A percentile compares a stretch with the other conserved stretches of the same genome.
These are phyloP conservation scores for Aspergillus taichungensis DNA, from an alignment of 495 filamentous ascomycete genomes.

Conservation along the genomic window DNA sequence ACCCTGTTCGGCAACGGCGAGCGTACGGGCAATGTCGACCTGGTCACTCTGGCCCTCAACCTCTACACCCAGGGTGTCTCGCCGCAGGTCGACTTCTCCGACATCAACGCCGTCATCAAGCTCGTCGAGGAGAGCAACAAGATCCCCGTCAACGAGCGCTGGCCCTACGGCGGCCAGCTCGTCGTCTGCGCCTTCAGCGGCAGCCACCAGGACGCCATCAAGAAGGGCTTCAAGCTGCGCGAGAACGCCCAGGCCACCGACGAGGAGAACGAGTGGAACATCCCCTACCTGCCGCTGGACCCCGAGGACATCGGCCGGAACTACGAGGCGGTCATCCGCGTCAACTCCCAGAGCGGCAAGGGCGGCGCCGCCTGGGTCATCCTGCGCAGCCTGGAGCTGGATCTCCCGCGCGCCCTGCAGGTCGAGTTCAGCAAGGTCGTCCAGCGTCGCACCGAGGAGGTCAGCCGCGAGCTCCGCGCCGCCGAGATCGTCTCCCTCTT, in stretches of 20 bases:
- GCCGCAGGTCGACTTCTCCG: slow-evolving; percentile 84
- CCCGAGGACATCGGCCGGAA: slow-evolving; percentile 89
- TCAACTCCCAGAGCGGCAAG: slow-evolving; percentile 95
- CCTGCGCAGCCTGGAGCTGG: slow-evolving; percentile 76
- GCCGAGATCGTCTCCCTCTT: slow-evolving; percentile 82
- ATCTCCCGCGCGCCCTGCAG: slow-evolving; percentile 87
- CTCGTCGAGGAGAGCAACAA: slow-evolving; percentile 89
- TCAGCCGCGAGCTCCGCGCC: slow-evolving; percentile 74
- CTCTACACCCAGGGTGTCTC: slow-evolving; percentile 93
- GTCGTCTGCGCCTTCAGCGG: slow-evolving; percentile 87
- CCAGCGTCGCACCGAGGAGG: slow-evolving; percentile 62
- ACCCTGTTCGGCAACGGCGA: slow-evolving; percentile 96
- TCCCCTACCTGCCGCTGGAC: slow-evolving; percentile 92
- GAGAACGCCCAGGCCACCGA: slow-evolving; percentile 48
- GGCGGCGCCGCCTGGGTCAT: slow-evolving; percentile 95
- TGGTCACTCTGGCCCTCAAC: slow-evolving; percentile 90
- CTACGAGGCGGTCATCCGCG: slow-evolving; percentile 95
- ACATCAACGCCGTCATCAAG: slow-evolving; percentile 80
- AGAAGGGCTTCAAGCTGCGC: slow-evolving; percentile 82
- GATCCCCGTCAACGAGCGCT: slow-evolving; percentile 83
- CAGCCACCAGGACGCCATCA: slow-evolving; percentile 95
- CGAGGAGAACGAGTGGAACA: slow-evolving; percentile 51
- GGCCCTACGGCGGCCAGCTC: slow-evolving; percentile 82
- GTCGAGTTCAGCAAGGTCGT: slow-evolving; percentile 85
- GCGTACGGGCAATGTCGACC: slow-evolving; percentile 90